Conservation (phyloP, 2,329 filamentous ascomycete species). For the Verticillium nubilum region DNA sequence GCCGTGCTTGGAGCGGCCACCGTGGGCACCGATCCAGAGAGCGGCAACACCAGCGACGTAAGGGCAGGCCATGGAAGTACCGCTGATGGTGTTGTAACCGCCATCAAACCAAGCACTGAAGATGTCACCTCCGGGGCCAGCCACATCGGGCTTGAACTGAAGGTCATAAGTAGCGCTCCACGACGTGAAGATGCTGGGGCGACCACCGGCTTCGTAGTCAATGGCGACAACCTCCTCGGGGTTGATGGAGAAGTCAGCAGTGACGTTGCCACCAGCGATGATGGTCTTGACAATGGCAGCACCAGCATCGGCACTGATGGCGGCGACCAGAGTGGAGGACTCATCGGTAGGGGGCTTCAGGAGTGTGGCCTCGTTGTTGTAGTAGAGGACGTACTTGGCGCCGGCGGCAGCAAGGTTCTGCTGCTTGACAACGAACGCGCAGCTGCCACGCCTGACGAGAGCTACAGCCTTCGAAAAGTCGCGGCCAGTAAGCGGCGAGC, state of each 20-base stretch:
- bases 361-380: constrained; percentile 19
- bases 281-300: constrained; percentile 19
- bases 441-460: constrained; percentile 26
- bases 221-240: constrained; percentile 16
- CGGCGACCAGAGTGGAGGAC: constrained; percentile 12
- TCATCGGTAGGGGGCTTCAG: constrained; percentile 10
- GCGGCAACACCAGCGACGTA: constrained; percentile 37
- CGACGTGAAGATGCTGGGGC: constrained; percentile 29
- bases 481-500: constrained; percentile 17
- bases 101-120: constrained; percentile 36
- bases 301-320: constrained; percentile 17
- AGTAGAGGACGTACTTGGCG: constrained; percentile 22
- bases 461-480: constrained; percentile 17
- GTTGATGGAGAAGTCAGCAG: constrained; percentile 21
- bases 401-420: constrained; percentile 19
- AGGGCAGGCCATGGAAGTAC: constrained; percentile 44
- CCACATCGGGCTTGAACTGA: constrained; percentile 36
- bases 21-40: constrained; percentile 25
- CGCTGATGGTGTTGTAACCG: constrained; percentile 31
- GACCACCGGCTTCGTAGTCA: constrained; percentile 22
- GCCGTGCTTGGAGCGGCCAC: constrained; percentile 24
- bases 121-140: constrained; percentile 33
- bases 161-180: constrained; percentile 39
- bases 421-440: constrained; percentile 22
- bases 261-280: constrained; percentile 19